Evolutionary conservation across 208 protist species (phyloP).

Genomic region (Trypanosomatidae sp.): DNA sequence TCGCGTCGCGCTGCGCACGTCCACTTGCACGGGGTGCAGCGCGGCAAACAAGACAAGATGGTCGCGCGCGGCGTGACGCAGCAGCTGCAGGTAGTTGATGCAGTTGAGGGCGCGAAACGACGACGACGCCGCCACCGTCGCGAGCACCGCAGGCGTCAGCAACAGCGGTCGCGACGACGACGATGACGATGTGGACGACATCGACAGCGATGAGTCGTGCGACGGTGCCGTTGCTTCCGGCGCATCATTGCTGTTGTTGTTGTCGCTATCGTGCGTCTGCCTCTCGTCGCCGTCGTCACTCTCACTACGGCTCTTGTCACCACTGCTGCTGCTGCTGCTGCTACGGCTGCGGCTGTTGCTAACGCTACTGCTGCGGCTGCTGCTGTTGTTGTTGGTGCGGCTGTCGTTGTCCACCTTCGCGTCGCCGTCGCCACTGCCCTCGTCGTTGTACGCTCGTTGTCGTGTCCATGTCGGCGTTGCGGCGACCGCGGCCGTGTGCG

Average conservation of each 20-base stretch:
- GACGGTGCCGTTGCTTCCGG: no score
- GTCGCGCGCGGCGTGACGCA: conserved; percentile 6
- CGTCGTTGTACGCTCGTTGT: background rate
- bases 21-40: conserved; percentile 15
- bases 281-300: no score
- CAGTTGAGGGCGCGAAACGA: conserved; percentile 39
- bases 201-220: no score
- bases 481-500: background rate
- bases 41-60: conserved; percentile 18
- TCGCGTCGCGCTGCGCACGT: no score
- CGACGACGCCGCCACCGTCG: conserved; percentile 6
- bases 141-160: no score
- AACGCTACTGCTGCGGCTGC: background rate
- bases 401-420: background rate
- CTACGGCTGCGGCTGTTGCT: no score
- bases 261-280: no score
- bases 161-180: no score
- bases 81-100: conserved; percentile 40
- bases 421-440: background rate
- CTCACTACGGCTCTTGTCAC: no score
- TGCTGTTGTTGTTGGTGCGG: background rate
- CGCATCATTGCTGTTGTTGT: no score
- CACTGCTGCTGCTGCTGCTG: no score
- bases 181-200: no score
- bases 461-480: background rate